Conservation (phyloP, 345 rosid species). For the Heritiera littoralis region DNA sequence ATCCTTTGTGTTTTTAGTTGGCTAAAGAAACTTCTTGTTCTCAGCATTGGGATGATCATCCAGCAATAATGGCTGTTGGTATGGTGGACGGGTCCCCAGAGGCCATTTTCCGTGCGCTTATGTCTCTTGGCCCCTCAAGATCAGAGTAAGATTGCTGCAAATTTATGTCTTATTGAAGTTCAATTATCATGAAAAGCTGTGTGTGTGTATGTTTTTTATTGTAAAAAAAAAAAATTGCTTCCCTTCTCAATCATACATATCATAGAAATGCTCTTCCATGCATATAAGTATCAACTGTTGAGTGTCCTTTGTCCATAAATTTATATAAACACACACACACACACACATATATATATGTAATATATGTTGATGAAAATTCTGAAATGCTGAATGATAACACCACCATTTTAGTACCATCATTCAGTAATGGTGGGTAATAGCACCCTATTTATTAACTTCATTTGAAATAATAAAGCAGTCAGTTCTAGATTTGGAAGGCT, state of each 20-base stretch:
- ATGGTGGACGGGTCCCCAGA: conserved; percentile 79
- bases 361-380: background rate
- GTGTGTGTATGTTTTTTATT: no score
- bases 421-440: background rate
- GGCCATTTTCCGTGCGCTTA: conserved; percentile 68
- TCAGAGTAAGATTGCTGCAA: conserved; percentile 67
- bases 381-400: background rate
- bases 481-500: background rate
- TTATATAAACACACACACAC: no score
- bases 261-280: no score
- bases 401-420: background rate
- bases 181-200: background rate
- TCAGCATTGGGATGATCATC: conserved; percentile 90
- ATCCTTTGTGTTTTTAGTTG: background rate
- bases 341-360: no score
- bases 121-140: conserved; percentile 84
- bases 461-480: background rate
- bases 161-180: background rate
- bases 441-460: background rate
- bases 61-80: conserved; percentile 97
- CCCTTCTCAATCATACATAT: no score
- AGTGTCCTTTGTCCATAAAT: no score
- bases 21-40: conserved; percentile 20
- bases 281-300: no score
- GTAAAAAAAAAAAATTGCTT: no score